Conservation (phyloP, 2,329 filamentous ascomycete species). For the Aspergillus bombycis region DNA sequence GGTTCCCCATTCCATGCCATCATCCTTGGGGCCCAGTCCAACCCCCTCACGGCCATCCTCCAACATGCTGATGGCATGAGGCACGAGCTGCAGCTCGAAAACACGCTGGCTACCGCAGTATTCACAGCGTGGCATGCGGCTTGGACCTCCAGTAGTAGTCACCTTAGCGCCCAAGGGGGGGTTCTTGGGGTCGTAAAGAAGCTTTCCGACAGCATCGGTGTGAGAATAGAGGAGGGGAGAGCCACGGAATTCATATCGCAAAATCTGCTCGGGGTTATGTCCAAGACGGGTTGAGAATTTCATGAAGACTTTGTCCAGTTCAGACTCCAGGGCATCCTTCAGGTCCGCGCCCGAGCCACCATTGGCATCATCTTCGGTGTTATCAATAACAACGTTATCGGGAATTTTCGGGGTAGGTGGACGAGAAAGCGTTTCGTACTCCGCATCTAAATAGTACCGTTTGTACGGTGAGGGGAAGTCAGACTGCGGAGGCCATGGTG, state of each 20-base stretch:
- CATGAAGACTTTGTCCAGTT: constrained; percentile 75
- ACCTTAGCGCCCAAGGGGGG: constrained; percentile 27
- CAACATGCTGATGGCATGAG: constrained; percentile 84
- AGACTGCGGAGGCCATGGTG: constrained; percentile 75
- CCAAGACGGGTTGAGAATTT: constrained; percentile 76
- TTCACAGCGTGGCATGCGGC: constrained; percentile 70
- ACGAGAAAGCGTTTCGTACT: constrained; percentile 80
- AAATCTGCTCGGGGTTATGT: constrained; percentile 81
- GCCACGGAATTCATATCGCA: constrained; percentile 78
- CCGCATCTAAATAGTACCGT: constrained; percentile 80
- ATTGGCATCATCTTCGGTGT: constrained; percentile 40
- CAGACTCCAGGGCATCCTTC: constrained; percentile 75
- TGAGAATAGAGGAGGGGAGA: constrained; percentile 78
- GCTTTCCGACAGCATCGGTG: constrained; percentile 71
- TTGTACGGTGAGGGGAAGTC: constrained; percentile 73
- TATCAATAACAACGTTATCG: constrained; percentile 49
- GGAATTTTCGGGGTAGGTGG: constrained; percentile 54
- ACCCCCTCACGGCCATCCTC: constrained; percentile 69
- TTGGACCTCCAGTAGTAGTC: constrained; percentile 28
- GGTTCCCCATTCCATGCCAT: constrained; percentile 99
- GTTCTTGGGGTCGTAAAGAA: constrained; percentile 49
- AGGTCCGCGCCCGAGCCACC: constrained; percentile 46
- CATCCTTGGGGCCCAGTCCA: constrained; percentile 61
- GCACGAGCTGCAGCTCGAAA: constrained; percentile 92
- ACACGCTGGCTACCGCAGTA: constrained; percentile 75